Conservation (phyloP, 768 basidiomycete genomes). For the Leucogyrophana mollusca region DNA sequence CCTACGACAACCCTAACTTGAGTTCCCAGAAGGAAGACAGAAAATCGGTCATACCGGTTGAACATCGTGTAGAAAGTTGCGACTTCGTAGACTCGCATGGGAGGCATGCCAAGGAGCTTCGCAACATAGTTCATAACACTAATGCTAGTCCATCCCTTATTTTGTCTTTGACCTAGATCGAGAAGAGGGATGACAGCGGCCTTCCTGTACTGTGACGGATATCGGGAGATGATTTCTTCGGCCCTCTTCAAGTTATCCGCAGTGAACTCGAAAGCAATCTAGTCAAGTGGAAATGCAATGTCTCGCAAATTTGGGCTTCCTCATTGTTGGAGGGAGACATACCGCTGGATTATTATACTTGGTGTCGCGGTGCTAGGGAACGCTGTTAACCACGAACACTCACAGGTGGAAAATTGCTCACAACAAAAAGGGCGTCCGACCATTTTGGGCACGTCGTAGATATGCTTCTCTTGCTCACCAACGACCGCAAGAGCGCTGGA, state of each 20-base stretch:
- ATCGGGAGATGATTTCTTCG: constrained; percentile 85
- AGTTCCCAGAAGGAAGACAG: background rate
- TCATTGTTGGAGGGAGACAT: constrained; percentile 10
- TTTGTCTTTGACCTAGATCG: constrained; percentile 95
- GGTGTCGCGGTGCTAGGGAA: constrained; percentile 86
- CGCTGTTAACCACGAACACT: constrained; percentile 13
- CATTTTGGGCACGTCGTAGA: constrained; percentile 43
- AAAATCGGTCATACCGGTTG: constrained; percentile 69
- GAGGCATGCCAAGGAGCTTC: constrained; percentile 87
- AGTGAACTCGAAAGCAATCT: constrained; percentile 91
- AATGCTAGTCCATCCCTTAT: constrained; percentile 98
- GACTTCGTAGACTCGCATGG: constrained; percentile 99
- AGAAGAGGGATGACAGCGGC: constrained; percentile 96
- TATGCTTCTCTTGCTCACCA: constrained; percentile 23
- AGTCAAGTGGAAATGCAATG: too few species aligned
- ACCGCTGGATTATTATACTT: constrained; percentile 92
- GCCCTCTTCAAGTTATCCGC: constrained; percentile 82
- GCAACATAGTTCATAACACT: constrained; percentile 99
- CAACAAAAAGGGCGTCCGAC: constrained; percentile 88
- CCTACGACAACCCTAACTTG: constrained; percentile 36
- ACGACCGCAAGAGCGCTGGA: constrained; percentile 15
- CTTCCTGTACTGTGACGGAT: constrained; percentile 98
- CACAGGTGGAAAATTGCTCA: constrained; percentile 38
- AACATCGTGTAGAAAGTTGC: constrained; percentile 99
- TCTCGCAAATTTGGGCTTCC: background rate